Evolutionary conservation across 2,329 filamentous ascomycete species (phyloP), one percentile per base, ranked within the genome.

Genomic region (Cladosporium sp.): DNA sequence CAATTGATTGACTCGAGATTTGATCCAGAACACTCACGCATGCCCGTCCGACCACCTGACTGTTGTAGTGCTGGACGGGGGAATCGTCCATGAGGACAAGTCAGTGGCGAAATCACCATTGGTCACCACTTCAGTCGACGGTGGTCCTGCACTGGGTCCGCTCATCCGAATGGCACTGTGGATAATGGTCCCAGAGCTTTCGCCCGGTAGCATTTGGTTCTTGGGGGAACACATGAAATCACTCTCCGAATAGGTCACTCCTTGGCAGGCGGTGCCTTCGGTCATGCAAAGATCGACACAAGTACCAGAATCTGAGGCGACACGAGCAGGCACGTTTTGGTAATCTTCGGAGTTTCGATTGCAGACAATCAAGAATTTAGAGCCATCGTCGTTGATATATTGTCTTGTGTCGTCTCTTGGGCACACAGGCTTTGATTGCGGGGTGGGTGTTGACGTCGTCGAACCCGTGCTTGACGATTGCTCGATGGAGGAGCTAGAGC

Each of bases 141-240:
- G 18, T 15, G 43, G 32, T 11, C 13, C 34, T 7, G 43, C 11
- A 15, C 7, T 29, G 4, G 44, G 44, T 3, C 44, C 44, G 18
- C 9, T 47, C n/a, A 47, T 39, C 1, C 44, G 44, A 19, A 47
- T 29, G 7, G 44, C 44, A 27, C 44, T 47, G 34, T 30, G 11
- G 1, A 39, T 34, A 5, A 27, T 11, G 20, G 5, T 17, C 3
- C 34, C 34, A 9, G 22, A 1, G 7, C 39, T 29, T 7, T 3
- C 4, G 11, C 17, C 17, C 9, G 44, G 44, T 3, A n/a, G 12
- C 44, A 47, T 47, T 9, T 17, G 29, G 6, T 18, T 39, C 11
- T 47, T 47, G 34, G 39, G 32, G 36, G 8, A 22, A 18, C 39
- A 41, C 19, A 20, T 41, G n/a, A 20, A 27, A 12, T 13, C 12